Evolutionary conservation across 2,329 filamentous ascomycete genomes (phyloP).

Genomic region (Colletotrichum sp.): DNA sequence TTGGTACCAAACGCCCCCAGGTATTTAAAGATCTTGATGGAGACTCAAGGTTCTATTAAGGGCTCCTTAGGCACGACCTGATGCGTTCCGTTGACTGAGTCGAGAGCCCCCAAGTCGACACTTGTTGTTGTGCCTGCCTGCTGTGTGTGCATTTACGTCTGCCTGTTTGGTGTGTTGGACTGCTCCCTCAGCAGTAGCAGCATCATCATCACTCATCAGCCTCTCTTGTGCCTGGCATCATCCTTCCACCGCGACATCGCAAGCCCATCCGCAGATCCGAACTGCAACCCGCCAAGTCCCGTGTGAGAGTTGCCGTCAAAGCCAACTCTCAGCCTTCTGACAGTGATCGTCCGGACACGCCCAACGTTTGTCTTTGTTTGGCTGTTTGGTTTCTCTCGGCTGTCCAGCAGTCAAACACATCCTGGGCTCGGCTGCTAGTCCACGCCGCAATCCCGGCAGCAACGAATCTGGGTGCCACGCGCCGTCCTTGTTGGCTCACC

Average conservation of each 20-base stretch:
- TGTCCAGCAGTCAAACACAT: background rate
- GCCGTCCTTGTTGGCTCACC: constrained; percentile 1
- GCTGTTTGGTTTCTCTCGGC: background rate
- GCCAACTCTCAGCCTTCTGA: background rate
- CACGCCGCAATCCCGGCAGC: background rate
- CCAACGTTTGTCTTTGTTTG: background rate
- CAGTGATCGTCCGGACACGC: background rate
- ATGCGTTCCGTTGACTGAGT: constrained; percentile 3
- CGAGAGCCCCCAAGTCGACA: background rate
- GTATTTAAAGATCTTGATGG: constrained; percentile 17
- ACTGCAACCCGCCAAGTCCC: background rate
- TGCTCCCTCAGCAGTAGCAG: background rate
- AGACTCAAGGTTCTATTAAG: constrained; percentile 8
- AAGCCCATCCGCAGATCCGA: background rate
- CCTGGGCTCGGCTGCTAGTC: background rate
- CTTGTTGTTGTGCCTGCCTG: background rate
- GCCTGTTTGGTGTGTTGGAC: background rate
- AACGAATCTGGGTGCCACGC: background rate
- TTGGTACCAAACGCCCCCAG: background rate
- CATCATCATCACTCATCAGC: background rate
- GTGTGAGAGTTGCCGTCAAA: background rate
- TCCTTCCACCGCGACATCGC: background rate
- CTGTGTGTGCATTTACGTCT: background rate
- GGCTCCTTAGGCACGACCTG: constrained; percentile 1
- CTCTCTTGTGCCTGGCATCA: background rate